Evolutionary conservation across 2,329 filamentous ascomycete genomes (phyloP).

Genomic region (Aureobasidium sp.): DNA sequence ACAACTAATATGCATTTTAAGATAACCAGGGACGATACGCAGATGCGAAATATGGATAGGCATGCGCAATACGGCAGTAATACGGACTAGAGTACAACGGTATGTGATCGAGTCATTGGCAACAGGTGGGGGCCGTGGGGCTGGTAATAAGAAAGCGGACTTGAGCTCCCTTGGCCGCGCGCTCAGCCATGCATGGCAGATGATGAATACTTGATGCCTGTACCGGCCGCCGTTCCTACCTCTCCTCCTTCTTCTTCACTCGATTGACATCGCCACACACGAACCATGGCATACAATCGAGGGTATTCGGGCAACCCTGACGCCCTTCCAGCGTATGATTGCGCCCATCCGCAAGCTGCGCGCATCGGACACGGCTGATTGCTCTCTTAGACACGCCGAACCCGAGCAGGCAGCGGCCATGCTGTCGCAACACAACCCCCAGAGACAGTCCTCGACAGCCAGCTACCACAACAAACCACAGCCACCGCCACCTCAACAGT

Average conservation of each 20-base stretch:
- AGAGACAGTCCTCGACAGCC: conserved; percentile 25
- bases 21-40: not conserved
- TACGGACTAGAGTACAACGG: not conserved
- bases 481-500: conserved; percentile 29
- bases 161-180: not conserved
- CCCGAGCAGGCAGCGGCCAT: conserved; percentile 52
- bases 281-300: conserved; percentile 84
- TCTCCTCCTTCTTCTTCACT: not conserved
- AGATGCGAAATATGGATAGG: not conserved
- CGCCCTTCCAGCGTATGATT: conserved; percentile 75
- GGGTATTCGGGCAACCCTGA: conserved; percentile 73
- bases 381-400: conserved; percentile 57
- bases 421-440: conserved; percentile 25
- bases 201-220: conserved; percentile 3
- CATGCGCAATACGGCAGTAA: not conserved
- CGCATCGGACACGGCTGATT: conserved; percentile 3
- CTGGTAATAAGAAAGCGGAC: not conserved
- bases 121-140: not conserved
- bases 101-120: not conserved
- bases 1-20: not conserved
- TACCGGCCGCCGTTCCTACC: not conserved
- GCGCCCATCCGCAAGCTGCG: not conserved
- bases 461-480: conserved; percentile 40
- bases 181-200: conserved; percentile 9
- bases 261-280: not conserved